phyloP scores from a whole-genome alignment of 495 filamentous ascomycete species.

The Aspergillus incahuasiensis region DNA sequence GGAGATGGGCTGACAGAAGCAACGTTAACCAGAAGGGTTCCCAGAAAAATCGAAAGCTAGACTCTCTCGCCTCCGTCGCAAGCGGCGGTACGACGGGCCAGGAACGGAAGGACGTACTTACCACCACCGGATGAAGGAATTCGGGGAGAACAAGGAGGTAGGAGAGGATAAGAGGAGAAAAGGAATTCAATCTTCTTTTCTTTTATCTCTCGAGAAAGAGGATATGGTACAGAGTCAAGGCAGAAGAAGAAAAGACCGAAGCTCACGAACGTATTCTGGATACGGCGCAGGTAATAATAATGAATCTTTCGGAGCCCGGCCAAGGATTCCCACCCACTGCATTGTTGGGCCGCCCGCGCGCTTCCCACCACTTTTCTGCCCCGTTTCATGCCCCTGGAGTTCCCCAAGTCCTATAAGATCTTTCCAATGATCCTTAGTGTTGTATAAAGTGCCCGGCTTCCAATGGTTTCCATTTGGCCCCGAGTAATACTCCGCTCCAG shows the following conservation, averaged over 20 bases:
- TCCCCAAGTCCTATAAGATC: not conserved
- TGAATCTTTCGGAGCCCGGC: slow-evolving; percentile 10
- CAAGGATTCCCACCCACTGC: slow-evolving; percentile 12
- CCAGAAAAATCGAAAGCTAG: slow-evolving; percentile 1
- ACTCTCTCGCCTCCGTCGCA: slow-evolving; percentile 8
- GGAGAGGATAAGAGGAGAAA: not conserved
- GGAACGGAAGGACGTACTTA: slow-evolving; percentile 4
- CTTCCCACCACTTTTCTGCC: slow-evolving; percentile 17
- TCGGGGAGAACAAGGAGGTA: slow-evolving; percentile 3
- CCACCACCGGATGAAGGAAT: slow-evolving; percentile 7
- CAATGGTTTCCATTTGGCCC: not conserved
- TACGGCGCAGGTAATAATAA: not conserved
- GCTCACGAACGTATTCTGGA: not conserved
- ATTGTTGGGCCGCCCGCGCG: slow-evolving; percentile 18
- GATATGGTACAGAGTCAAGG: slow-evolving; percentile 5
- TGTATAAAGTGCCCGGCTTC: not conserved
- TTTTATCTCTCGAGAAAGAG: slow-evolving; percentile 5
- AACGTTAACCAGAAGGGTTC: not conserved
- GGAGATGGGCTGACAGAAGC: not conserved
- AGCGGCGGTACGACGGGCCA: slow-evolving; percentile 4
- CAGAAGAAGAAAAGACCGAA: slow-evolving; percentile 8
- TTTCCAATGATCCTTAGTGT: not conserved
- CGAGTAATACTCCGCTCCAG: not conserved
- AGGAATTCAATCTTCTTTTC: not conserved
- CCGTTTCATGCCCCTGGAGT: not conserved